Percentiles rank a stretch among this genome's conserved stretches.
phyloP scores from a whole-genome alignment of 495 filamentous ascomycete species.

The Massariosphaeria phaeospora region DNA sequence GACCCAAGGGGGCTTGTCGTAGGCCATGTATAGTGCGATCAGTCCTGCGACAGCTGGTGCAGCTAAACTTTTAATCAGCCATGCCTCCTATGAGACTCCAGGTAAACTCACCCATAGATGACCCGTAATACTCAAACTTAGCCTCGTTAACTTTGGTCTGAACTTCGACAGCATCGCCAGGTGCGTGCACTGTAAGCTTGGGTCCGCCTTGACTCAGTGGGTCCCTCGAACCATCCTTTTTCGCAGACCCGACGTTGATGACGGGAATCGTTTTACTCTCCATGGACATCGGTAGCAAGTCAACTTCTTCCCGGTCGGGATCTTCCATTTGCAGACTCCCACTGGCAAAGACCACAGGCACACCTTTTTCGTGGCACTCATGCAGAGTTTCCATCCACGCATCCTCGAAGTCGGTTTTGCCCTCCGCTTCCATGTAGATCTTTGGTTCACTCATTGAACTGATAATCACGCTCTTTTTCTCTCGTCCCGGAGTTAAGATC shows the following conservation, averaged over 20 bases:
- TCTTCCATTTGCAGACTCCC: neutral
- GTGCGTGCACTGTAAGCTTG: conserved; percentile 1
- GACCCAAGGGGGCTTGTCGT: neutral
- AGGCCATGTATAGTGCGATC: conserved; percentile 3
- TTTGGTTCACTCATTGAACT: neutral
- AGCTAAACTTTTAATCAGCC: neutral
- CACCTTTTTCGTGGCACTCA: neutral
- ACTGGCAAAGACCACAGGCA: neutral
- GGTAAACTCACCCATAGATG: neutral
- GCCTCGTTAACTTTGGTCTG: neutral
- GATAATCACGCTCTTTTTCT: neutral
- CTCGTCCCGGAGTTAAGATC: neutral
- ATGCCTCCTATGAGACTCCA: neutral
- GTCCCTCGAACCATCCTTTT: neutral
- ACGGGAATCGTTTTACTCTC: neutral
- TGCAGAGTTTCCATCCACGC: neutral
- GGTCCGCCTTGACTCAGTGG: neutral
- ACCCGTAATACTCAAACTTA: neutral
- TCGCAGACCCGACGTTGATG: conserved; percentile 3
- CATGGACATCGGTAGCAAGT: neutral
- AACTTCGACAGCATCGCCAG: neutral
- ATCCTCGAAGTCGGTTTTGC: neutral
- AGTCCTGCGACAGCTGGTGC: conserved; percentile 3
- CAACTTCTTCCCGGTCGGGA: neutral
- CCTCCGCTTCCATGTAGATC: too few relatives aligned